phyloP scores from a whole-genome alignment of 2,329 filamentous ascomycete genomes.

The Calonectria montana region DNA sequence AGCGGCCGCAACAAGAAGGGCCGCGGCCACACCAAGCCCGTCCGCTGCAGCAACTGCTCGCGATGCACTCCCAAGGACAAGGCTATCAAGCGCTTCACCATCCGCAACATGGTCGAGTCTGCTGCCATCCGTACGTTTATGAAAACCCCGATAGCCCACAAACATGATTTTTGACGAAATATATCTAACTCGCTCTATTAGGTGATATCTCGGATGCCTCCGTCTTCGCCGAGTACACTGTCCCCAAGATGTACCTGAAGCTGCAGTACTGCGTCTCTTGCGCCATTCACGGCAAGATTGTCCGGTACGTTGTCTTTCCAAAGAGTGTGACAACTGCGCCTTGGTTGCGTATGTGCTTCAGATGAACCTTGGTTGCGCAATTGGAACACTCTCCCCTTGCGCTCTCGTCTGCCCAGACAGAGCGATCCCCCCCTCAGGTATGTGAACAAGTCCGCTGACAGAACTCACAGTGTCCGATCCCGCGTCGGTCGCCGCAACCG shows the following conservation, averaged over 20 bases:
- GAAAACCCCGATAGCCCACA: neutral
- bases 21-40: constrained; percentile 99
- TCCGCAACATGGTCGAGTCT: constrained; percentile 99
- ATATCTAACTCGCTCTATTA: constrained; percentile 52
- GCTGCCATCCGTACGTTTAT: constrained; percentile 94
- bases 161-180: neutral
- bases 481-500: constrained; percentile 98
- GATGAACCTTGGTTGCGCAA: constrained; percentile 71
- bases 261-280: constrained; percentile 99
- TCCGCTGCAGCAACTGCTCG: constrained; percentile 81
- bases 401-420: constrained; percentile 6
- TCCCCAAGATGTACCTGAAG: constrained; percentile 99
- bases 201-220: constrained; percentile 99
- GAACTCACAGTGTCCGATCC: constrained; percentile 85
- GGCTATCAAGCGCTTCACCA: constrained; percentile 99
- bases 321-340: constrained; percentile 69
- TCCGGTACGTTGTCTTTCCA: constrained; percentile 85
- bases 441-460: constrained; percentile 55
- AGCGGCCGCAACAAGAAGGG: constrained; percentile 99
- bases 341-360: constrained; percentile 60
- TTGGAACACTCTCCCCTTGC: constrained; percentile 47
- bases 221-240: constrained; percentile 98
- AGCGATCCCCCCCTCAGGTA: constrained; percentile 34
- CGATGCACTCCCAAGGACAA: constrained; percentile 99
- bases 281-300: constrained; percentile 99